Base-by-base conservation (phyloP, 805 yeast species). In the Hanseniaspora meyeri region DNA sequence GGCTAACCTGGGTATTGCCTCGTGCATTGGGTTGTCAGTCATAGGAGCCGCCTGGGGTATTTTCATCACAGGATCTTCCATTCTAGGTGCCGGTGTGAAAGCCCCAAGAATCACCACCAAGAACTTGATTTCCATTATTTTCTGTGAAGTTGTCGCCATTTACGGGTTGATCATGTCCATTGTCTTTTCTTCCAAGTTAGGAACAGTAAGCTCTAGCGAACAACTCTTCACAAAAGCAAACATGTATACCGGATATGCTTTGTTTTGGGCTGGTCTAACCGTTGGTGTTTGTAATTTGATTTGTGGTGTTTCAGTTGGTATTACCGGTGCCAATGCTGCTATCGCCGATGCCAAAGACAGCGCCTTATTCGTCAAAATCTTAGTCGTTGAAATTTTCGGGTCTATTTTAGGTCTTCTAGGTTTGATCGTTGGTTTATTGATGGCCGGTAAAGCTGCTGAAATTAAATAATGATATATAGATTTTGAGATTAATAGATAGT, bases 11-110 rank as follows among this genome's bases (percentile, higher is more conserved):
- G 98, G 98, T 56, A 88, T 93, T 60, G 83, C 86, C 16, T 72
- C 82, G 52, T 91, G 98, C 72, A 89, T 95, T 63, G 97, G 97
- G 14, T 77, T 93, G 59, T 83, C 95, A 50, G 97, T 93, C 16
- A 84, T 90, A 43, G 98, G 98, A 42, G 98, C 98, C 16, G 97
- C 97, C 5, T 93, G 98, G 98, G 98, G 98, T 61, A 93, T 93
- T 62, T 93, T 91, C 69, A 79, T 93, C 60, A 91, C 97, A 1
- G 98, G 98, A 43, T 77, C 96, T 0, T 82, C 96, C 32, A 87
- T 93, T 63, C 73, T 93, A 60, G 98, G 98, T 64, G 98, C 98
- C 2, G 98, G 98, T 75, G 97, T 93, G 59, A 87, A 87, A 70
- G 93, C 96, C 14, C 98, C 98, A 53, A 78, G 97, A 68, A 95